A percentile compares a stretch with the other conserved stretches of the same genome.
phyloP scores from a whole-genome alignment of 2,329 filamentous ascomycete genomes.

The Aspergillus fijiensis region DNA sequence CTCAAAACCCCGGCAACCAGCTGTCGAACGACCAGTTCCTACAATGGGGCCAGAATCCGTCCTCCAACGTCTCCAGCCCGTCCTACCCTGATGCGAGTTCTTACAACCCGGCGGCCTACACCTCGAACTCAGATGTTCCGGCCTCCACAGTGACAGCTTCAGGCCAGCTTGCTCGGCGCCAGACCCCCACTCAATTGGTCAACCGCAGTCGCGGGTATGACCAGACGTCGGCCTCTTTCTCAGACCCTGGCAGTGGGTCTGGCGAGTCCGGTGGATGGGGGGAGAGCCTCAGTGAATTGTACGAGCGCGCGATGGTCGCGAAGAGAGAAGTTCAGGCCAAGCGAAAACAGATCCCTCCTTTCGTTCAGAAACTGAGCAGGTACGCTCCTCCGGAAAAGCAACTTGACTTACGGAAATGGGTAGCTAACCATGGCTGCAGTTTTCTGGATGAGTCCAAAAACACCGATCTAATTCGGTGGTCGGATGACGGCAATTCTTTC shows the following conservation, averaged over 20 bases:
- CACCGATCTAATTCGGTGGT: conserved; percentile 94
- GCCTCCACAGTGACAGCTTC: conserved; percentile 44
- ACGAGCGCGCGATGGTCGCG: conserved; percentile 74
- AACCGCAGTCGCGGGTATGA: conserved; percentile 41
- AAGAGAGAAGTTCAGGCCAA: conserved; percentile 88
- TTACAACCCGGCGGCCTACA: conserved; percentile 29
- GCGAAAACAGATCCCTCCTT: conserved; percentile 92
- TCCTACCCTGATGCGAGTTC: conserved; percentile 44
- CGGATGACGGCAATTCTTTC: conserved; percentile 92
- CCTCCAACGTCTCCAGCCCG: conserved; percentile 30
- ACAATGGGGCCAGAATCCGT: conserved; percentile 53
- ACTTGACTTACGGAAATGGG: background rate
- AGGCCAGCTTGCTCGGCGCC: conserved; percentile 45
- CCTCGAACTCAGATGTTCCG: conserved; percentile 52
- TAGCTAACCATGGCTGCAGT: conserved; percentile 50
- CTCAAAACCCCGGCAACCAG: conserved; percentile 44
- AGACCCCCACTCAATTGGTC: conserved; percentile 40
- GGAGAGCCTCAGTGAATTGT: conserved; percentile 73
- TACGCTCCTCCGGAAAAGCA: conserved; percentile 46
- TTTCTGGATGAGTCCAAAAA: conserved; percentile 93
- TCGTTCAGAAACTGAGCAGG: conserved; percentile 98
- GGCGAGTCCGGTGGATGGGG: conserved; percentile 44
- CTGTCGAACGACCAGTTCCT: conserved; percentile 55
- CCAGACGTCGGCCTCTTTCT: conserved; percentile 30
- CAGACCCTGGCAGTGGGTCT: conserved; percentile 27